Evolutionary conservation across 2,329 filamentous ascomycete genomes (phyloP), one percentile per base, ranked within the genome.

Genomic region (Pyrenophora teres): DNA sequence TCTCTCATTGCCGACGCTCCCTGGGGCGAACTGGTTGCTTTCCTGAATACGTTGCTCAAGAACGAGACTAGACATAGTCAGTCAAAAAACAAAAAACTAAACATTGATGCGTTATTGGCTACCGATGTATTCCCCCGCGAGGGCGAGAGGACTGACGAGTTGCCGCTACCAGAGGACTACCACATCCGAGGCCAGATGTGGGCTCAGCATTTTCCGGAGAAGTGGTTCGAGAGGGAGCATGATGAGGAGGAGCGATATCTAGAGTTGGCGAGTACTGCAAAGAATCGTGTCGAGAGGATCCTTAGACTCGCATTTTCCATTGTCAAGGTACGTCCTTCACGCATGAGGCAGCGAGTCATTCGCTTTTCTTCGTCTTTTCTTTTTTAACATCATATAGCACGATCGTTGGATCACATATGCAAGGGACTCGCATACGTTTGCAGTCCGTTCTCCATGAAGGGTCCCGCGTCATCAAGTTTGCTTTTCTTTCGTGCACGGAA

Each of bases 181-280:
- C 78, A 82, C 0, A 79, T 90, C 48, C 78, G 86, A 1, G 88
- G 88, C 0, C 74, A 89, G 1, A 68, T 85, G 1, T 89, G 84
- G 76, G 76, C 80, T 0, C 78, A 84, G 2, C 87, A 87, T 49
- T 86, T 83, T 46, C 85, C 86, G 0, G 49, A 70, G 0, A 73
- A 77, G 0, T 89, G 83, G 82, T 89, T 89, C 62, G 77, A 79
- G 7, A 78, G 80, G 1, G 80, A 81, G 51, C 78, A 85, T 4
- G 86, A 89, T 21, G 86, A 89, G n/a, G 84, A 87, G 9, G 86
- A 89, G 54, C 81, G 85, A 36, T 81, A 80, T 13, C 81, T 89
- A 39, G 87, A 89, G 62, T 71, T 82, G 0, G 73, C 83, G 0
- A 86, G 83, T 0, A 86, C 86, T 67, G 77, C 76, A 0, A 78